Conservation (phyloP, 2,329 filamentous ascomycete species). For the Scorias spongiosa region DNA sequence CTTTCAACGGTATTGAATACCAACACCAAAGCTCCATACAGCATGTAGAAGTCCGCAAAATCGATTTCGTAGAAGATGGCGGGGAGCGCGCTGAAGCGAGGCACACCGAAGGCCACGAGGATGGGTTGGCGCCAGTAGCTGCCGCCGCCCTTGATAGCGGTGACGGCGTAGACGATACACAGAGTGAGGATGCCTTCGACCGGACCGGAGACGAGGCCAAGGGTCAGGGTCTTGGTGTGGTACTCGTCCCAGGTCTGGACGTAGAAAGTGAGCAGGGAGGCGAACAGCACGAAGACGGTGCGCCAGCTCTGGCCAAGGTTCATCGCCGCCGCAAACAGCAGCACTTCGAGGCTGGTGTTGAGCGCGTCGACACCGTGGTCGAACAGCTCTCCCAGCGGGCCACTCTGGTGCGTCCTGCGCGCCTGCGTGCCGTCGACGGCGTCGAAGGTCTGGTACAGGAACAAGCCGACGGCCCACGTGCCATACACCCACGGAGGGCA, state of each 20-base stretch:
- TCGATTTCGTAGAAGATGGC: conserved; percentile 58
- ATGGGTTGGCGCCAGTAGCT: conserved; percentile 87
- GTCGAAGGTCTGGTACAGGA: conserved; percentile 96
- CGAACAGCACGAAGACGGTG: conserved; percentile 71
- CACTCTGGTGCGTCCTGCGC: conserved; percentile 81
- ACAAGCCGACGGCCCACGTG: conserved; percentile 76
- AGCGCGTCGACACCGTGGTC: conserved; percentile 95
- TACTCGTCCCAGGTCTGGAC: conserved; percentile 99
- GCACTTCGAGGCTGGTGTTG: conserved; percentile 85
- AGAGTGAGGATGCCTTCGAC: conserved; percentile 88
- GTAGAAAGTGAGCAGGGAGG: conserved; percentile 86
- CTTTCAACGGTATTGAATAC: conserved; percentile 72
- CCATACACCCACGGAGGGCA: conserved; percentile 93
- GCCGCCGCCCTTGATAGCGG: conserved; percentile 70
- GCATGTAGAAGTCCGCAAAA: conserved; percentile 86
- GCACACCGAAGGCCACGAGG: conserved; percentile 55
- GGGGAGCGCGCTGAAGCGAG: conserved; percentile 49
- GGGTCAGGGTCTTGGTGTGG: conserved; percentile 86
- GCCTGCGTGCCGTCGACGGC: conserved; percentile 91
- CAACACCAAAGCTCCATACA: conserved; percentile 68
- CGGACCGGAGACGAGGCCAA: conserved; percentile 83
- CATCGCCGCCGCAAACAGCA: conserved; percentile 83
- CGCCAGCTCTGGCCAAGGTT: conserved; percentile 89
- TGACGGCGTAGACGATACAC: conserved; percentile 65
- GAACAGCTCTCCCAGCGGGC: conserved; percentile 88